A percentile compares a stretch with the other conserved stretches of the same genome.
phyloP scores from a whole-genome alignment of 345 rosid genomes.

The Acer yangbiense region DNA sequence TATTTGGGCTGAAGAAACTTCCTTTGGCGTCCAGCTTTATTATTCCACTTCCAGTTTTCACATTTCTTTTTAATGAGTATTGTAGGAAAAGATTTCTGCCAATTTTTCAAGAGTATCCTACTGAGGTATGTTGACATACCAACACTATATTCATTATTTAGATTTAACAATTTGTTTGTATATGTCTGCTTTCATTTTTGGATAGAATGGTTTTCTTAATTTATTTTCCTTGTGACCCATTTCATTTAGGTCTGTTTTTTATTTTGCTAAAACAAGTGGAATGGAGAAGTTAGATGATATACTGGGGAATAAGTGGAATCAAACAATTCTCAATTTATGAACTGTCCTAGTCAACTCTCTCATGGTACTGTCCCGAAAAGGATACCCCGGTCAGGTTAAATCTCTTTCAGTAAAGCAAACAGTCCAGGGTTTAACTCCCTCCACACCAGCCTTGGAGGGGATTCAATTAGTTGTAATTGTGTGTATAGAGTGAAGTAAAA shows the following conservation, averaged over 20 bases:
- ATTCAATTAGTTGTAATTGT: not conserved
- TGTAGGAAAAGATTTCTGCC: conserved; percentile 78
- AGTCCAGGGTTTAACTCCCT: not conserved
- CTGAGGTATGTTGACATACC: conserved; percentile 55
- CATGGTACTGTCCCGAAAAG: not conserved
- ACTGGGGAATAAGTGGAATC: no score
- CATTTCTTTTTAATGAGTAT: conserved; percentile 71
- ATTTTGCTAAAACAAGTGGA: not conserved
- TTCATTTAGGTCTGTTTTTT: no score
- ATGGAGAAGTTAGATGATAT: no score
- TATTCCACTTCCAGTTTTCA: conserved; percentile 80
- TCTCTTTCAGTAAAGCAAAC: not conserved
- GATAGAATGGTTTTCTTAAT: not conserved
- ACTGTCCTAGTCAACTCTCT: no score
- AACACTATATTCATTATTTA: not conserved
- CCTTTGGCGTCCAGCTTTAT: conserved; percentile 73
- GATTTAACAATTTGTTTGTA: not conserved
- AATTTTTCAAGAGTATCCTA: conserved; percentile 63
- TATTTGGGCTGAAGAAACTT: conserved; percentile 79
- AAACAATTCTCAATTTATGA: not conserved
- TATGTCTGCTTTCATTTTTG: not conserved
- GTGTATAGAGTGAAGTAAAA: not conserved
- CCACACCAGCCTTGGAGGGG: not conserved
- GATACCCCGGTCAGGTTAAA: not conserved
- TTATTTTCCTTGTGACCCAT: not conserved